phyloP scores from a whole-genome alignment of 2,329 filamentous ascomycete species.

The Penicillium freii region DNA sequence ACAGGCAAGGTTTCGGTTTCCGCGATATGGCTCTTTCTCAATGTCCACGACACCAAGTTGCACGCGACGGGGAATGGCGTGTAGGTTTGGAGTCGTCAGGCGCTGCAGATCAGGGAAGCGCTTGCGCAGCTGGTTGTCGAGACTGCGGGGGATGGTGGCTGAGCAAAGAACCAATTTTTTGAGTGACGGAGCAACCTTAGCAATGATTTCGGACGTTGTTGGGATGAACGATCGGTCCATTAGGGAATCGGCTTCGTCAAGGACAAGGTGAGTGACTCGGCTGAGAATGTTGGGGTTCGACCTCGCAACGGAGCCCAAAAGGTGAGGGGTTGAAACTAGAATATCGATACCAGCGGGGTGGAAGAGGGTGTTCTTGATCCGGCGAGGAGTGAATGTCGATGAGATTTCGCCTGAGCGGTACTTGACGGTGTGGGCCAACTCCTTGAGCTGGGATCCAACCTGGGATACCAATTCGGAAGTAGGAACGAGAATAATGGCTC shows the following conservation, averaged over 20 bases:
- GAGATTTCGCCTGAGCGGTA: conserved; percentile 83
- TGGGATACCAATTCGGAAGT: conserved; percentile 90
- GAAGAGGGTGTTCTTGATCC: conserved; percentile 84
- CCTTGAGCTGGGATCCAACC: conserved; percentile 77
- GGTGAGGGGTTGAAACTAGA: conserved; percentile 81
- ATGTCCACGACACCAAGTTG: conserved; percentile 92
- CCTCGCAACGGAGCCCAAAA: conserved; percentile 83
- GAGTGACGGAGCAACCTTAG: conserved; percentile 75
- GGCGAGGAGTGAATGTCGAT: conserved; percentile 68
- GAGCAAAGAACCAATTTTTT: conserved; percentile 90
- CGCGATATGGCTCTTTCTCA: conserved; percentile 85
- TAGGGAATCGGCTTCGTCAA: conserved; percentile 95
- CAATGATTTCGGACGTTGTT: conserved; percentile 77
- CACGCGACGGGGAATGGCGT: conserved; percentile 91
- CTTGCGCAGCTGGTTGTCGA: conserved; percentile 79
- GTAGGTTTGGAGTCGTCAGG: conserved; percentile 90
- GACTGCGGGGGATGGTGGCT: conserved; percentile 85
- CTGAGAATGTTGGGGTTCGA: conserved; percentile 88
- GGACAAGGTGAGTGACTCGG: conserved; percentile 81
- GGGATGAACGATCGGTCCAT: conserved; percentile 90
- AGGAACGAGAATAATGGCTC: conserved; percentile 82
- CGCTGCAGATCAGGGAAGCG: conserved; percentile 80
- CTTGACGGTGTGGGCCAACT: conserved; percentile 79
- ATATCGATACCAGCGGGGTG: conserved; percentile 78
- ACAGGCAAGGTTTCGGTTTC: conserved; percentile 89